phyloP scores from a whole-genome alignment of 106 monocot genomes.

The Triglochin maritima region DNA sequence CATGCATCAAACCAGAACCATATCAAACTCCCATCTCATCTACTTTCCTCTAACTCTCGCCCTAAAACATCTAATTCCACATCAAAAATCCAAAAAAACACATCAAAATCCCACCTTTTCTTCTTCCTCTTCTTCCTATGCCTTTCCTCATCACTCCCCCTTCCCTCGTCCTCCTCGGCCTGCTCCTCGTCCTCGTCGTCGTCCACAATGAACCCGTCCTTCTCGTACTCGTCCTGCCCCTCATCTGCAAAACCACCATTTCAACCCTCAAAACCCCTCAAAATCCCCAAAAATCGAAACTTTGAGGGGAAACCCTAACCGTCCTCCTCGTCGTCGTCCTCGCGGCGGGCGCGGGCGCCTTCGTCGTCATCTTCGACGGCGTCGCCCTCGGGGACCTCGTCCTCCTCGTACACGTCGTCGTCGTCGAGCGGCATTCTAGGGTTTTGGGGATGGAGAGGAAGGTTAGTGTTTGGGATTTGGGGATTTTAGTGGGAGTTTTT shows the following conservation, averaged over 20 bases:
- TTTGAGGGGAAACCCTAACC: not conserved
- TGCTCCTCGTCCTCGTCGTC: conserved; percentile 71
- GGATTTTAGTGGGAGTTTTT: too few species aligned
- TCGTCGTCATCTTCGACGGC: conserved; percentile 17
- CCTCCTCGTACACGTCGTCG: conserved; percentile 78
- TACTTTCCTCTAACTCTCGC: too few species aligned
- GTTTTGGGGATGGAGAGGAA: not conserved
- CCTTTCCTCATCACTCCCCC: conserved; percentile 44
- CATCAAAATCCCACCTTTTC: conserved; percentile 28
- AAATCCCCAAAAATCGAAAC: not conserved
- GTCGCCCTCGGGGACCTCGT: conserved; percentile 16
- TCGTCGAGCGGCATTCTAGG: not conserved
- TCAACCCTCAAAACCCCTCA: not conserved
- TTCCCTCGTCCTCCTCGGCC: conserved; percentile 48
- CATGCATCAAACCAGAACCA: too few species aligned
- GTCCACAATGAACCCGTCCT: conserved; percentile 96
- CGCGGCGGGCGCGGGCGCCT: conserved; percentile 27
- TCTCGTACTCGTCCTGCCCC: conserved; percentile 89
- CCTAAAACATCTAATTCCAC: too few species aligned
- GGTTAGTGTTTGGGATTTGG: too few species aligned
- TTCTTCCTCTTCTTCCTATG: conserved; percentile 75
- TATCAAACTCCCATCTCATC: too few species aligned
- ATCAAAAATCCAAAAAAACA: too few species aligned
- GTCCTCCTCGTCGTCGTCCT: conserved; percentile 90
- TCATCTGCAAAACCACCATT: conserved; percentile 35